Base-by-base conservation (phyloP, 345 rosid genomes). In the Theobroma cacao region DNA sequence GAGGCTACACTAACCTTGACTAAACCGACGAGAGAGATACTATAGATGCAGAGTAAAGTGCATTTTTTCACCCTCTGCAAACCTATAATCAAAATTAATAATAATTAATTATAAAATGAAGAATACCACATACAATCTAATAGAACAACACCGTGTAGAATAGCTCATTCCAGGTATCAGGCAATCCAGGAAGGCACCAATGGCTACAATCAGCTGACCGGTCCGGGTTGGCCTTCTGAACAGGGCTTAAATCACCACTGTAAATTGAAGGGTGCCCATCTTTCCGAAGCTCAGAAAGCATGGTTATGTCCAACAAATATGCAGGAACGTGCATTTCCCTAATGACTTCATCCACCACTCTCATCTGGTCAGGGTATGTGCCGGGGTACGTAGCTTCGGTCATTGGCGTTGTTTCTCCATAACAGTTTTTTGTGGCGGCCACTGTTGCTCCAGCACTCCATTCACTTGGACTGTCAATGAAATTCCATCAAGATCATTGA, bases 101-200 rank as follows among this genome's bases (percentile, higher is more conserved):
- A 8, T 9, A 3, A 33, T 38, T 18, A 50, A 45, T 41, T 58
- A 63, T 43, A 20, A 15, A 43, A 80, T 48, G 14, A 66, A 18
- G 15, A 36, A 33, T 26, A 66, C n/a, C 38, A 38, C 74, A 26
- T 26, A 6, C 13, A 24, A 31, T 11, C 28, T 75, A 89, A 76
- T 80, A 89, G 82, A 95, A 82, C 86, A 92, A 81, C 60, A 86
- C 80, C 63, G 95, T 84, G 56, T 89, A 92, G 65, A 96, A 83
- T 33, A 96, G 79, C 75, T 94, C 90, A 84, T 92, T 96, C 99
- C 99, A 94, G 74, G 97, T 89, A 80, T 96, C 99, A 67, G 97
- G 98, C 55, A 96, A 81, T 43, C 99, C 99, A 76, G 99, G 99
- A 72, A 96, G 97, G 88, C 99, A 96, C 99, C 99, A 96, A 78